A percentile compares a stretch with the other conserved stretches of the same genome.
Conservation (phyloP, 257 asterid species). For the Anisodus tanguticus region DNA sequence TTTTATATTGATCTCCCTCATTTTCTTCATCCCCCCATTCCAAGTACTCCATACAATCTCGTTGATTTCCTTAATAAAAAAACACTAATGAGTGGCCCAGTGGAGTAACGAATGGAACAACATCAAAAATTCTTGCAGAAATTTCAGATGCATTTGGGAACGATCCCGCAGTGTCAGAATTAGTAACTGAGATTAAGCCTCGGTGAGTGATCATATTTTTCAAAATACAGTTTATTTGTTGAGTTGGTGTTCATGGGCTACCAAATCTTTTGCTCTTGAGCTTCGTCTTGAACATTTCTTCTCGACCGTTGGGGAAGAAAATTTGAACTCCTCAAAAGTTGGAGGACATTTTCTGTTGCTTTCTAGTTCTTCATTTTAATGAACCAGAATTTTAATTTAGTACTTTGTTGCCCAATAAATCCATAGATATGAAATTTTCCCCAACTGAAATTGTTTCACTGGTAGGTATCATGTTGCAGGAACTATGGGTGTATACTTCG, state of each 20-base stretch:
- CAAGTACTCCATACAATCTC: not conserved
- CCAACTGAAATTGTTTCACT: constrained; percentile 38
- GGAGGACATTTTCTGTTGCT: not conserved
- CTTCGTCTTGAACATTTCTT: not conserved
- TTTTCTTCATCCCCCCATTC: constrained; percentile 28
- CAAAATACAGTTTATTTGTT: constrained; percentile 17
- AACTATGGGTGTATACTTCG: constrained; percentile 70
- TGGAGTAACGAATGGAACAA: constrained; percentile 62
- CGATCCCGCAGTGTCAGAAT: constrained; percentile 70
- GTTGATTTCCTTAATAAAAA: constrained; percentile 58
- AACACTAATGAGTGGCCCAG: constrained; percentile 94
- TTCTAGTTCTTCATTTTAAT: constrained; percentile 1
- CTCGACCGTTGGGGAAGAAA: not conserved
- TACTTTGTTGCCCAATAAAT: not conserved
- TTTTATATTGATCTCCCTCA: constrained; percentile 30
- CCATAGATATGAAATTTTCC: constrained; percentile 28
- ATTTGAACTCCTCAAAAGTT: constrained; percentile 16
- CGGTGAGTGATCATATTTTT: constrained; percentile 59
- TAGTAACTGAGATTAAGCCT: constrained; percentile 91
- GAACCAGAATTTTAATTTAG: not conserved
- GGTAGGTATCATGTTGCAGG: constrained; percentile 94
- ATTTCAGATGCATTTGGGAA: constrained; percentile 52
- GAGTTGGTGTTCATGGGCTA: not conserved
- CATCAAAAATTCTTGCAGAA: constrained; percentile 69
- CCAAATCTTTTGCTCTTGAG: not conserved